Percentiles rank a stretch among this genome's conserved stretches.
phyloP scores from a whole-genome alignment of 1,284 basidiomycete genomes.

The Marasmius sp. region DNA sequence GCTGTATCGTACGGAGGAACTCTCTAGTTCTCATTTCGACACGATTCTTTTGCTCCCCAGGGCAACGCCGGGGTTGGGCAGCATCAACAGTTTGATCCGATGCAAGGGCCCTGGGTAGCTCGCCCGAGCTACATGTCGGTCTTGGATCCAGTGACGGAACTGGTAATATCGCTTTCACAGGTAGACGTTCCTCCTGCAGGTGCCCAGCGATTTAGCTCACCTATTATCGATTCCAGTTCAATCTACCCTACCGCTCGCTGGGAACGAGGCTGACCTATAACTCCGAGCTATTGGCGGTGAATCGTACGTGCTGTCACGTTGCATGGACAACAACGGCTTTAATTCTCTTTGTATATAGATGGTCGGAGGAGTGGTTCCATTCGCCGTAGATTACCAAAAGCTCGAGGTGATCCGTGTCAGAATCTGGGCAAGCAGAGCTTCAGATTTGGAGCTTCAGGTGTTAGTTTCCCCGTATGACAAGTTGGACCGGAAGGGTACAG shows the following conservation, averaged over 20 bases:
- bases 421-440: no score
- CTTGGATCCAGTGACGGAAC: no score
- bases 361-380: no score
- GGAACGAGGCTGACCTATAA: not conserved
- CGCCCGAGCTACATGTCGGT: no score
- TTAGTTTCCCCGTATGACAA: no score
- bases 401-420: no score
- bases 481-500: no score
- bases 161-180: no score
- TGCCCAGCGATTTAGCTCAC: not conserved
- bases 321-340: not conserved
- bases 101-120: no score
- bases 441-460: no score
- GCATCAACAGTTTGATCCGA: not conserved
- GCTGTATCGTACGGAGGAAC: not conserved
- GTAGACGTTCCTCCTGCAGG: not conserved
- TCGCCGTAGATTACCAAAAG: no score
- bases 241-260: not conserved
- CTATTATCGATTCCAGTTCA: not conserved
- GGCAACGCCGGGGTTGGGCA: not conserved
- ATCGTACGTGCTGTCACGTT: not conserved
- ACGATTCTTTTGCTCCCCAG: not conserved
- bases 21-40: not conserved
- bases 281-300: not conserved
- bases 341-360: not conserved